These are phyloP conservation scores for Gnomoniopsis sp. DNA, from an alignment of 2,329 filamentous ascomycete genomes.

Conservation along the genomic window DNA sequence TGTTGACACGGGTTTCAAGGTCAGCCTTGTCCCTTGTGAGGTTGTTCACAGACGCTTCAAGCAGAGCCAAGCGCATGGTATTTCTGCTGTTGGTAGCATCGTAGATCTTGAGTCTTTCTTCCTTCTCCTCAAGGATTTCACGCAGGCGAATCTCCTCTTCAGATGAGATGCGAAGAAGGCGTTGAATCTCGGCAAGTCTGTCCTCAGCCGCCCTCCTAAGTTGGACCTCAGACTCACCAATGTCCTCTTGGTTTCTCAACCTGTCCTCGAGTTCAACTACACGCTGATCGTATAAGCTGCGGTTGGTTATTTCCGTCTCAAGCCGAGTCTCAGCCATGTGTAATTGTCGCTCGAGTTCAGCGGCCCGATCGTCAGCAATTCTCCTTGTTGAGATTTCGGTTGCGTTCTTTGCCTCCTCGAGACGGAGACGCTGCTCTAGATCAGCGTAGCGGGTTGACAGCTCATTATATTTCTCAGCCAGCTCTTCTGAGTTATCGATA, in stretches of 20 bases:
- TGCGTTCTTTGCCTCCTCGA: conserved; percentile 46
- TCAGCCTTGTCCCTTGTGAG: conserved; percentile 52
- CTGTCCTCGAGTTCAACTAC: conserved; percentile 68
- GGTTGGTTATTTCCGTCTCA: conserved; percentile 59
- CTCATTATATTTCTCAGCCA: conserved; percentile 52
- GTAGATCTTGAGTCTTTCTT: conserved; percentile 60
- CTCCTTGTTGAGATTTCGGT: conserved; percentile 47
- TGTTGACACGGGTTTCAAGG: conserved; percentile 51
- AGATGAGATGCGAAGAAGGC: conserved; percentile 64
- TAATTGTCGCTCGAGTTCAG: conserved; percentile 52
- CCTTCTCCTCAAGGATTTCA: conserved; percentile 64
- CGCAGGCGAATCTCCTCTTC: conserved; percentile 69
- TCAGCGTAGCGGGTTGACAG: conserved; percentile 58
- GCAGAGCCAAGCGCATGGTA: conserved; percentile 59
- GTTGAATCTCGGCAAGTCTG: conserved; percentile 67
- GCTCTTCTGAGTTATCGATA: conserved; percentile 44
- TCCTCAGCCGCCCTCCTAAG: conserved; percentile 68
- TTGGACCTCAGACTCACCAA: conserved; percentile 61
- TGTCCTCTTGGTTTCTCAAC: conserved; percentile 59
- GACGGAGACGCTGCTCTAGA: conserved; percentile 54
- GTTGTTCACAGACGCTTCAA: conserved; percentile 65
- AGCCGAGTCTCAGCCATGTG: conserved; percentile 56
- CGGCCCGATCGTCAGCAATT: conserved; percentile 48
- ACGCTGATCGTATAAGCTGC: conserved; percentile 56
- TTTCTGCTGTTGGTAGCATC: conserved; percentile 55